Evolutionary conservation across 2,329 filamentous ascomycete species (phyloP).

Genomic region (Aspergillus flavus): DNA sequence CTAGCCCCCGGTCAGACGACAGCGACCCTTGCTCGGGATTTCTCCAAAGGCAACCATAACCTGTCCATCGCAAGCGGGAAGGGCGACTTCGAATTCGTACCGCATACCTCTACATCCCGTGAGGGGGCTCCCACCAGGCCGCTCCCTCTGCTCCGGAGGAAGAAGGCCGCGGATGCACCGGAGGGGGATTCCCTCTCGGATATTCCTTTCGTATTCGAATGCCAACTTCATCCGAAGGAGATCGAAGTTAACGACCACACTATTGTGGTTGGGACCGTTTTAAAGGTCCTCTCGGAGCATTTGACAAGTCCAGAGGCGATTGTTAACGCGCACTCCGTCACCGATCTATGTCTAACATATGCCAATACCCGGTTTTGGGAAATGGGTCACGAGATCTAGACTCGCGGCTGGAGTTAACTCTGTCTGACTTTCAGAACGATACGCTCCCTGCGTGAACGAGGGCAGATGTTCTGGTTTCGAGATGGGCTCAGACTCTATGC

Average conservation of each 20-base stretch:
- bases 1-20: constrained; percentile 39
- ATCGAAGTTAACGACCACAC: constrained; percentile 45
- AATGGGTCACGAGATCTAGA: constrained; percentile 37
- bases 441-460: neutral
- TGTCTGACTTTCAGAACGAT: neutral
- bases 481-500: neutral
- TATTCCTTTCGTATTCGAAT: constrained; percentile 47
- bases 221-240: constrained; percentile 37
- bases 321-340: constrained; percentile 5
- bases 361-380: constrained; percentile 48
- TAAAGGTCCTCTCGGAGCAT: constrained; percentile 29
- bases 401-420: neutral
- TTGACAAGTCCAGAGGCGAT: neutral
- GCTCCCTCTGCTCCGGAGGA: constrained; percentile 33
- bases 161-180: neutral
- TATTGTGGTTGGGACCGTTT: constrained; percentile 41
- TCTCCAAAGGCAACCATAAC: constrained; percentile 43
- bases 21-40: constrained; percentile 42
- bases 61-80: constrained; percentile 31
- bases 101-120: constrained; percentile 8
- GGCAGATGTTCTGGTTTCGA: neutral
- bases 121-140: constrained; percentile 10
- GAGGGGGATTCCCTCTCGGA: constrained; percentile 16
- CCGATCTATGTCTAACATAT: constrained; percentile 43
- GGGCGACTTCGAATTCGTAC: constrained; percentile 32